These are phyloP conservation scores for Aspergillus cavernicola DNA, from an alignment of 495 filamentous ascomycete species.

Conservation along the genomic window DNA sequence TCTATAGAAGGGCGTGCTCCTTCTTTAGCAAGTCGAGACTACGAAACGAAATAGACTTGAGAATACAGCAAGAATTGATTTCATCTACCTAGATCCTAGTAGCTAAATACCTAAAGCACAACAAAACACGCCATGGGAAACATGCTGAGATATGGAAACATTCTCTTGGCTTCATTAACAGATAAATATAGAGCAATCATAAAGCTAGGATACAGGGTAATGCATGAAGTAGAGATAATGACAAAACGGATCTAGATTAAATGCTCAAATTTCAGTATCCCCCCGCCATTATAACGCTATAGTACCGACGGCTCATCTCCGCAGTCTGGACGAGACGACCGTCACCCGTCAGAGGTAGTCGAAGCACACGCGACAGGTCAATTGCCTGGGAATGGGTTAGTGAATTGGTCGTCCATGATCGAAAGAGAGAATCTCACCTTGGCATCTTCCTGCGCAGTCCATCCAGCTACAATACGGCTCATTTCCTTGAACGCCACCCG, in stretches of 20 bases:
- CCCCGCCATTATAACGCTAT: conserved; percentile 50
- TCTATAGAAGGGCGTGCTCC: no score
- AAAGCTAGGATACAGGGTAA: background rate
- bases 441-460: conserved; percentile 56
- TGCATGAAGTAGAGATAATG: background rate
- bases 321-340: conserved; percentile 62
- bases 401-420: background rate
- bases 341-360: conserved; percentile 70
- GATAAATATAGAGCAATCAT: no score
- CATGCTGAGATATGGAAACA: no score
- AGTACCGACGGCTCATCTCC: conserved; percentile 67
- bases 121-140: no score
- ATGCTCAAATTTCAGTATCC: conserved; percentile 28
- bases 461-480: conserved; percentile 53
- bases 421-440: conserved; percentile 43
- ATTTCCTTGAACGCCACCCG: conserved; percentile 73
- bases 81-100: no score
- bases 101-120: no score
- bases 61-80: no score
- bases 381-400: conserved; percentile 32
- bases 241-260: background rate
- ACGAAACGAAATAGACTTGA: no score
- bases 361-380: conserved; percentile 49
- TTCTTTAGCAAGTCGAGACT: no score
- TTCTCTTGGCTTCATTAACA: no score